Percentiles rank a stretch among this genome's conserved stretches.
These are phyloP conservation scores for Peronospora belbahrii DNA, from an alignment of 352 stramenopile species.

Conservation along the genomic window DNA sequence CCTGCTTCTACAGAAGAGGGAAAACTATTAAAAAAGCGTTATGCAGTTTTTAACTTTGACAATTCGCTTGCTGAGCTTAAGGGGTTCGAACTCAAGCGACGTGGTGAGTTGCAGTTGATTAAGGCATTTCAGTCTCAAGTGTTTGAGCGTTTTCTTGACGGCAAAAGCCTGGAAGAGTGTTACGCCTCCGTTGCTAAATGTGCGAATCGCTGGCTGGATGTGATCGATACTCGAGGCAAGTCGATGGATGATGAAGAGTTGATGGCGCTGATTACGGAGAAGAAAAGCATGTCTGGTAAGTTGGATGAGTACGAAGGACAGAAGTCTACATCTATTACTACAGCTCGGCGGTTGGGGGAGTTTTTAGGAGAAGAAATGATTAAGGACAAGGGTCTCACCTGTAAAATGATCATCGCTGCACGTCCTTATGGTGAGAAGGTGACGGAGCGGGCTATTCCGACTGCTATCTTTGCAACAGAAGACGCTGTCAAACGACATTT, in stretches of 20 bases:
- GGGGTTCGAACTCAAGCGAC: slow-evolving; percentile 98
- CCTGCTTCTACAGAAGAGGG: slow-evolving; percentile 97
- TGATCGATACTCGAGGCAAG: slow-evolving; percentile 93
- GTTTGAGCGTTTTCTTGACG: slow-evolving; percentile 96
- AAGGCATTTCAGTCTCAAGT: slow-evolving; percentile 98
- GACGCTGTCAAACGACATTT: slow-evolving; percentile 93
- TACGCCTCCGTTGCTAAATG: slow-evolving; percentile 95
- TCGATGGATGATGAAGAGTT: slow-evolving; percentile 96
- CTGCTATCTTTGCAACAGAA: slow-evolving; percentile 96
- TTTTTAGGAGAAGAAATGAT: slow-evolving; percentile 98
- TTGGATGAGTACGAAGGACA: slow-evolving; percentile 96
- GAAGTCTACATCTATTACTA: slow-evolving; percentile 97
- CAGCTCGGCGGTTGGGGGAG: slow-evolving; percentile 93
- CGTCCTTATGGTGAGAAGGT: slow-evolving; percentile 91
- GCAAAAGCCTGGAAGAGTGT: slow-evolving; percentile 89
- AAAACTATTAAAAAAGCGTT: slow-evolving; percentile 97
- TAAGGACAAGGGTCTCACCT: slow-evolving; percentile 97
- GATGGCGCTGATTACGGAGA: slow-evolving; percentile 97
- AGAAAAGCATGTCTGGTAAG: slow-evolving; percentile 96
- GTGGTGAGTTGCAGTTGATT: slow-evolving; percentile 98
- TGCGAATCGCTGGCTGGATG: slow-evolving; percentile 98
- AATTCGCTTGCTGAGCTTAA: slow-evolving; percentile 74
- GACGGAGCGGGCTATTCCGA: slow-evolving; percentile 96
- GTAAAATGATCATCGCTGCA: slow-evolving; percentile 96
- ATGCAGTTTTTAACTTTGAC: slow-evolving; percentile 85